Conservation (phyloP, 179 eudicot genomes). For the Kewa caespitosa region DNA sequence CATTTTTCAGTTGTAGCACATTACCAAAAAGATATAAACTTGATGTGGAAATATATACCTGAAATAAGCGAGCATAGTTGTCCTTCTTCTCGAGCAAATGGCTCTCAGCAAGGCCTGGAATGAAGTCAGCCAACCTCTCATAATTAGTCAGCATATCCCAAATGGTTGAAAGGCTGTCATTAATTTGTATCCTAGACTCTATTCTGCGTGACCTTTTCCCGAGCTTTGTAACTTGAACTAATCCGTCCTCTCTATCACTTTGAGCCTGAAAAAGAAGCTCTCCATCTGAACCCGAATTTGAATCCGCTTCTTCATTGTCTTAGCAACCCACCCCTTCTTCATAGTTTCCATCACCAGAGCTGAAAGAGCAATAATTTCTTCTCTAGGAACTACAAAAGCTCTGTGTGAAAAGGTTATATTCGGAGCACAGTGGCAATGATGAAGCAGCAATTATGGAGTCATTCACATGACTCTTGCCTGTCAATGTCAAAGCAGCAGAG, state of each 20-base stretch:
- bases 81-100: constrained; percentile 50
- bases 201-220: constrained; percentile 58
- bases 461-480: not conserved
- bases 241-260: constrained; percentile 11
- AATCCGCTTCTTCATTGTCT: not conserved
- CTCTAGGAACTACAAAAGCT: not conserved
- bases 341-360: constrained; percentile 2
- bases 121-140: constrained; percentile 61
- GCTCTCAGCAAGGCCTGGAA: constrained; percentile 63
- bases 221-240: constrained; percentile 34
- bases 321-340: not conserved
- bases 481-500: not conserved
- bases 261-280: not conserved
- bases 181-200: constrained; percentile 36
- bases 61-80: constrained; percentile 62
- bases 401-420: not conserved
- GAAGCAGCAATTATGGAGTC: not conserved
- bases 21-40: too few species aligned
- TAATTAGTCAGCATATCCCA: constrained; percentile 67
- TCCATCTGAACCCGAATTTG: not conserved
- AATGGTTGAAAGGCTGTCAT: constrained; percentile 47
- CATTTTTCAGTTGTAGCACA: too few species aligned
- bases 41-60: too few species aligned
- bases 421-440: not conserved
- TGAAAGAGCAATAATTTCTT: not conserved